A percentile compares a stretch with the other conserved stretches of the same genome.
phyloP scores from a whole-genome alignment of 2,329 filamentous ascomycete species.

The Rosellinia necatrix region DNA sequence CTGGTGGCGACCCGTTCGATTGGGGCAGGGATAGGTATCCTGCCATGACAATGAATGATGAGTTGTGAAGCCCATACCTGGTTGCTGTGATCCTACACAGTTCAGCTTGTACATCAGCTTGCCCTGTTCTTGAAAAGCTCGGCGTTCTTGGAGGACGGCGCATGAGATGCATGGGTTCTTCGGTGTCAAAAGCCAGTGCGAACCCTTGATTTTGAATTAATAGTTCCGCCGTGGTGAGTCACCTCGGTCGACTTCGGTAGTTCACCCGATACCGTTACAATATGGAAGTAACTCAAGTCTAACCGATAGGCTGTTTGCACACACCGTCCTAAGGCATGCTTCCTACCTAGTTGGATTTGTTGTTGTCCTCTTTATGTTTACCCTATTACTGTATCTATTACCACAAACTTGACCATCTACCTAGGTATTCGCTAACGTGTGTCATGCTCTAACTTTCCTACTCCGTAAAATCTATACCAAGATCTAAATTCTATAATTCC shows the following conservation, averaged over 20 bases:
- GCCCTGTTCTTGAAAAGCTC: not conserved
- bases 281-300: no score
- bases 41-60: conserved; percentile 42
- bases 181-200: conserved; percentile 7
- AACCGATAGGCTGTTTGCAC: no score
- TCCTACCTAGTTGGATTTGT: no score
- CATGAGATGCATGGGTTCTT: conserved; percentile 3
- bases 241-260: not conserved
- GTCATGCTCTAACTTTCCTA: not conserved
- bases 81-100: conserved; percentile 15
- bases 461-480: conserved; percentile 1
- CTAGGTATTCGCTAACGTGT: not conserved
- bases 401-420: not conserved
- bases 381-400: no score
- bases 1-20: conserved; percentile 72
- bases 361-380: no score
- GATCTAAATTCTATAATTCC: not conserved
- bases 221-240: conserved; percentile 6
- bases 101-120: not conserved
- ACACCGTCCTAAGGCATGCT: no score
- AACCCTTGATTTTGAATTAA: not conserved
- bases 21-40: conserved; percentile 63
- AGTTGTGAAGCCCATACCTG: conserved; percentile 41
- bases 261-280: no score
- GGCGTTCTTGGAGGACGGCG: conserved; percentile 1